Evolutionary conservation across 805 yeast genomes (phyloP), one percentile per base, ranked within the genome.

Genomic region (Starmerella vitae): DNA sequence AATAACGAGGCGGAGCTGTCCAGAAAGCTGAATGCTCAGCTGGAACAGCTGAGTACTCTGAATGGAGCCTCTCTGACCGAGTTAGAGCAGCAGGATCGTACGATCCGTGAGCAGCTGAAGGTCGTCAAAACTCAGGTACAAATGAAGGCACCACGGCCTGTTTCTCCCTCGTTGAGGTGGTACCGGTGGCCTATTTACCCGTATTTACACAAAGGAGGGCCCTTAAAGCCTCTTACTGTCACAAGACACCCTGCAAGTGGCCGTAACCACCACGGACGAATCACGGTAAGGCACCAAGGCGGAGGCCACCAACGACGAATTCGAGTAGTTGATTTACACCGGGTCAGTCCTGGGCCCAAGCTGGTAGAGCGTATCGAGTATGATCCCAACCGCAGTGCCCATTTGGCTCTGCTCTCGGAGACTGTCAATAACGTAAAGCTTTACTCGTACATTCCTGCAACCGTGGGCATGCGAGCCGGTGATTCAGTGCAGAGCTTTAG

Each of bases 301-400:
- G 98, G 98, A 53, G 97, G 97, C 26, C 91, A 81, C 59, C 82
- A 81, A 60, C 77, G 88, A 55, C 74, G 98, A 61, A 69, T 82
- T 29, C 73, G 98, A 53, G 59, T 82, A 25, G 70, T 91, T 18
- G 98, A 91, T 61, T 77, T 76, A 53, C 63, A 67, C 51, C 72
- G 98, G 55, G 53, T 58, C 29, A 69, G 58, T 3, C 62, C 76
- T 1, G 97, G 96, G 20, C 70, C 68, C 32, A 91, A 83, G 52
- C 69, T 71, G 24, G 96, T 91, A 18, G 64, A 76, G 46, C 70
- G 98, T 58, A 82, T 91, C 43, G 98, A 91, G 61, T 84, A 84
- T 56, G 98, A 91, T 62, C 98, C 98, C 35, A 81, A 81, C 53
- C 74, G 98, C 66, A 72, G 93, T 3, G 78, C 91, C 5, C 98